These are phyloP conservation scores for Brachypodium distachyon DNA, from an alignment of 202 grass and related monocot genomes.

Conservation along the genomic window DNA sequence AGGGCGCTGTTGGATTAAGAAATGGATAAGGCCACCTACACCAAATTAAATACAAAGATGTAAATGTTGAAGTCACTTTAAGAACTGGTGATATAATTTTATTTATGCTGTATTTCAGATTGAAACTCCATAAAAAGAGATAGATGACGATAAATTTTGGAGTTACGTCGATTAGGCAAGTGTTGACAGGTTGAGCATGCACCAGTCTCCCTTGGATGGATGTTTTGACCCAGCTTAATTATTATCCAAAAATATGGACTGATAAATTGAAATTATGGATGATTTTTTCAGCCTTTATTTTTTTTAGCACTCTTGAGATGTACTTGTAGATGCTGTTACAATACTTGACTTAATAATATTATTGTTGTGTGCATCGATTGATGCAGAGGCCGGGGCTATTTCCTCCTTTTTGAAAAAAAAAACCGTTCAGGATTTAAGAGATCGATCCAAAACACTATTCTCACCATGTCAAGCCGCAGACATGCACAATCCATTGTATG, in stretches of 20 bases:
- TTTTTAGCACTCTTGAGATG: no score
- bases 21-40: conserved; percentile 67
- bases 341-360: no score
- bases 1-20: conserved; percentile 30
- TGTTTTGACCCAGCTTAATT: neutral
- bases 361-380: no score
- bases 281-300: no score
- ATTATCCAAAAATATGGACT: neutral
- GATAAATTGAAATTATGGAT: no score
- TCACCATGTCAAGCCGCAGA: conserved; percentile 53
- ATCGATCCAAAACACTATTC: neutral
- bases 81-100: neutral
- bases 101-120: no score
- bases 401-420: no score
- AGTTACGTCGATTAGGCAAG: neutral
- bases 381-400: no score
- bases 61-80: neutral
- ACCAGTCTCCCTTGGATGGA: neutral
- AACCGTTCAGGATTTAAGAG: neutral
- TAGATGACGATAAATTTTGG: neutral
- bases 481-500: conserved; percentile 50
- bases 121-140: neutral
- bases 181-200: neutral
- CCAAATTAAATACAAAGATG: neutral
- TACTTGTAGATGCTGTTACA: no score